Percentiles rank a stretch among this genome's conserved stretches.
Conservation (phyloP, 805 yeast genomes). For the Starmerella stellata region DNA sequence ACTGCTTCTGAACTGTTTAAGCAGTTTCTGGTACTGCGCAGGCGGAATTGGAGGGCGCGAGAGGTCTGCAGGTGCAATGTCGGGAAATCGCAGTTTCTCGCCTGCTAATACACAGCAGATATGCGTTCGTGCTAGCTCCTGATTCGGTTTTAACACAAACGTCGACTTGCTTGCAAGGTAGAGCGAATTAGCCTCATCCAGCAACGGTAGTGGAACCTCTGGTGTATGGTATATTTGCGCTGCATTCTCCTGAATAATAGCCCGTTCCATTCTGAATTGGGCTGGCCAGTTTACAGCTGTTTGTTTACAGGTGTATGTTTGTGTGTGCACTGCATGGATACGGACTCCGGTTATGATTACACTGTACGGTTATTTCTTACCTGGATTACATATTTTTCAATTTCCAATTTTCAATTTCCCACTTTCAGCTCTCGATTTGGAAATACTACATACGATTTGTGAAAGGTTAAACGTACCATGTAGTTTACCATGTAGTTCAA, state of each 20-base stretch:
- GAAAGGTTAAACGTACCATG: too few relatives aligned
- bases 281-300: too few relatives aligned
- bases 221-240: conserved; percentile 1
- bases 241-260: conserved; percentile 4
- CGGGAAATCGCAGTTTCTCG: conserved; percentile 7
- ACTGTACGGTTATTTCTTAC: too few relatives aligned
- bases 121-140: conserved; percentile 16
- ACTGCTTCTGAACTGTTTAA: conserved; percentile 8
- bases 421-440: too few relatives aligned
- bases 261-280: conserved; percentile 6
- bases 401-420: too few relatives aligned
- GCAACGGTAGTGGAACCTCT: conserved; percentile 8
- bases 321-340: too few relatives aligned
- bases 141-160: conserved; percentile 13
- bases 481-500: too few relatives aligned
- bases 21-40: conserved; percentile 7
- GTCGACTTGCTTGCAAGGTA: conserved; percentile 11
- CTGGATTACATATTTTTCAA: too few relatives aligned
- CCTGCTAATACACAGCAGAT: conserved; percentile 16
- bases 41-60: conserved; percentile 15
- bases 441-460: too few relatives aligned
- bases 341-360: too few relatives aligned
- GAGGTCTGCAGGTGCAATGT: conserved; percentile 7
- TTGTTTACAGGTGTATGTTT: too few relatives aligned
- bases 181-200: conserved; percentile 6